These are phyloP conservation scores for Corrigiola litoralis DNA, from an alignment of 179 eudicot species.

Conservation along the genomic window DNA sequence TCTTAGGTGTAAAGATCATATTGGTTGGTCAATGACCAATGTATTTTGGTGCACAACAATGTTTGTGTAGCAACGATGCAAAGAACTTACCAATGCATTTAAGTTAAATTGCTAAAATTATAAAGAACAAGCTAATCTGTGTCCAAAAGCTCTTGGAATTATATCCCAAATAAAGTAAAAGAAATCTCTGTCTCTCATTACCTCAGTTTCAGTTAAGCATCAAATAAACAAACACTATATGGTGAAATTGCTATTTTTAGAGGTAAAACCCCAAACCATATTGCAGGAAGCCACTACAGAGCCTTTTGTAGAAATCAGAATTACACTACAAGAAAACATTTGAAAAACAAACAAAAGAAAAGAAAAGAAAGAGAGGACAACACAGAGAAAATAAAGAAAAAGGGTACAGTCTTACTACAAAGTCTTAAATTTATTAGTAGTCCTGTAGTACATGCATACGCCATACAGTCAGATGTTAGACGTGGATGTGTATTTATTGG, in stretches of 20 bases:
- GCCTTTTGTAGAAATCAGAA: neutral
- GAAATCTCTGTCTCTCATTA: conserved; percentile 16
- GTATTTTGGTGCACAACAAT: too few species aligned
- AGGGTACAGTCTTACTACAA: neutral
- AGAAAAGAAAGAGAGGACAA: neutral
- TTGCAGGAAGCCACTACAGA: conserved; percentile 3
- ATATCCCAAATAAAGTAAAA: conserved; percentile 13
- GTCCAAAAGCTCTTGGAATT: conserved; percentile 23
- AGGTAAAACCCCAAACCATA: neutral
- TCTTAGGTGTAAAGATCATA: too few species aligned
- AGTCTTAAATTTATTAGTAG: neutral
- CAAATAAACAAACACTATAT: neutral
- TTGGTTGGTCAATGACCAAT: too few species aligned
- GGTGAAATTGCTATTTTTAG: neutral
- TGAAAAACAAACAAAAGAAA: neutral
- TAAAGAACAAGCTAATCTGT: conserved; percentile 22
- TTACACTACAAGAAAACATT: neutral
- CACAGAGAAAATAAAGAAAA: too few species aligned
- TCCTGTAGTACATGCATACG: conserved; percentile 4
- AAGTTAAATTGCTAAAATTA: neutral
- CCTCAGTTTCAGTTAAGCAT: conserved; percentile 14
- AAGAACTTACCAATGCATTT: conserved; percentile 1
- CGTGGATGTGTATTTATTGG: conserved; percentile 13
- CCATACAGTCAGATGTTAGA: conserved; percentile 11
- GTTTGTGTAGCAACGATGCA: neutral